Base-by-base conservation (phyloP, 2,329 filamentous ascomycete species). In the Botrytis hyacinthi region DNA sequence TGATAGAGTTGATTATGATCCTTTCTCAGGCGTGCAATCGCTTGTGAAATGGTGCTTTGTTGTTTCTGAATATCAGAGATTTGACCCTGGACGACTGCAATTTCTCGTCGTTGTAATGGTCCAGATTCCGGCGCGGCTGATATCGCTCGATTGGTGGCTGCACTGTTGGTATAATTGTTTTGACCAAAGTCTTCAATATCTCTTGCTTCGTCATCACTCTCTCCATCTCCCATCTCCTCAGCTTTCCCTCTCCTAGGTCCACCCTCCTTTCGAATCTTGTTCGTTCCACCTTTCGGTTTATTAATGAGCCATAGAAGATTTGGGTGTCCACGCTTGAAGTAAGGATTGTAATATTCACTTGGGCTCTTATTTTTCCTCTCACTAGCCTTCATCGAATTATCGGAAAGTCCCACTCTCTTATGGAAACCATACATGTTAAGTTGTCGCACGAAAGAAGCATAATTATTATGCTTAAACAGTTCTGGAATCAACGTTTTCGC, bases 311-410 rank as follows among this genome's bases (percentile, higher is more conserved):
- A 98, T 7, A 98, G 85, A 66, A 99, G 85, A 81, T 98, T 97
- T 6, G 95, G 95, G 77, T 97, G 92, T 7, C 95, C 95, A 63
- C 94, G 92, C 78, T 94, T 93, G 84, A 99, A 99, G 84, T 95
- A 99, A 16, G 94, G 94, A 82, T 99, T 98, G 78, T 93, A 95
- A 82, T 99, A 99, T 86, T 98, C 96, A 87, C 95, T 98, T 0
- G 96, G 96, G 74, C 94, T 97, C 84, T 99, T 99, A 81, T 95
- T 95, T 82, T 98, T 97, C 75, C 95, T 91, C 84, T 98, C 96
- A 81, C 95, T 98, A 9, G 97, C 95, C 77, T 96, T 93, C 92
- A 99, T 97, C 0, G 95, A 98, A 81, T 98, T 98, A 83, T 99
- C 96, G 6, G 95, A 97, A 29, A 99, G 87, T 6, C 93, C 93